Evolutionary conservation across 495 filamentous ascomycete species (phyloP).

Genomic region (Penicillium parvum): DNA sequence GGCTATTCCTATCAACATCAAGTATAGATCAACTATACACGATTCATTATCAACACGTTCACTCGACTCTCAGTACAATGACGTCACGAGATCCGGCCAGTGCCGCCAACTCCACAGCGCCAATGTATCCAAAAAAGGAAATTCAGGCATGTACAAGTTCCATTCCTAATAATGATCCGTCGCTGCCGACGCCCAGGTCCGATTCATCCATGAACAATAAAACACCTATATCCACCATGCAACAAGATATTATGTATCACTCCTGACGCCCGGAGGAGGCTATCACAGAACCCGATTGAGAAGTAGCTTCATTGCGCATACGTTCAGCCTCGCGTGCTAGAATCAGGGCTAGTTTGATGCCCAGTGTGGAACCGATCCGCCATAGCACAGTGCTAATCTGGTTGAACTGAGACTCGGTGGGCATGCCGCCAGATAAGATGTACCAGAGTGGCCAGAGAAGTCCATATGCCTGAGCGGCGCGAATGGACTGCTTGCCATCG

Average conservation of each 20-base stretch:
- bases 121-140: conserved; percentile 2
- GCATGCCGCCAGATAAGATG: conserved; percentile 33
- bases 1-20: no score
- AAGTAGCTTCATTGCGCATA: background rate
- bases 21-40: no score
- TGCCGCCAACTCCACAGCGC: conserved; percentile 7
- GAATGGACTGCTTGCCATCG: conserved; percentile 16
- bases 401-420: conserved; percentile 27
- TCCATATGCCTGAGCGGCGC: conserved; percentile 33
- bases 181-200: no score
- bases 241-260: background rate
- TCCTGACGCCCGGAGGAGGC: background rate
- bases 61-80: conserved; percentile 3
- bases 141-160: conserved; percentile 5
- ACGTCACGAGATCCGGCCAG: conserved; percentile 21
- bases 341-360: conserved; percentile 37
- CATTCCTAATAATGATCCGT: no score
- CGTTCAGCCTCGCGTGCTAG: conserved; percentile 29
- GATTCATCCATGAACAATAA: background rate
- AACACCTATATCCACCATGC: background rate
- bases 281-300: background rate
- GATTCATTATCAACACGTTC: background rate
- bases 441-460: conserved; percentile 46
- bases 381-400: conserved; percentile 28
- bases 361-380: conserved; percentile 29